Base-by-base conservation (phyloP, 495 filamentous ascomycete species). In the Antarctomyces pellizariae region DNA sequence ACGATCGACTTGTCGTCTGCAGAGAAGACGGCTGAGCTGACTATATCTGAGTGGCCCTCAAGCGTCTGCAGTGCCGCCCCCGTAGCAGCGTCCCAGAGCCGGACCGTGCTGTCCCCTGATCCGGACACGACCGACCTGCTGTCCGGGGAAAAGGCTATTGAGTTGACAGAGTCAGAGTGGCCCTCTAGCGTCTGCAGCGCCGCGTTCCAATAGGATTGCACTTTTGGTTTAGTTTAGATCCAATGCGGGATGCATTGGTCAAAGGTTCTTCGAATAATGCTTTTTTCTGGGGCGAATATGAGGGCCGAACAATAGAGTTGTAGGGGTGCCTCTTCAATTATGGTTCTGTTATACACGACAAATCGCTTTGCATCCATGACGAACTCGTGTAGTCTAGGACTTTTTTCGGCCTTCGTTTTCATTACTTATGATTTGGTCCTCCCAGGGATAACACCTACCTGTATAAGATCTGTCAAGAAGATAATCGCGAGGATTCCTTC, bases 341-440 rank as follows among this genome's bases (percentile, higher is more conserved):
- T 22, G 11, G 22, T 28, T 29, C 25, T 16, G 31, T 40, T 36
- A 13, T 32, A 33, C 9, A 47, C 33, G 10, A 45, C 31, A 31
- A 55, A 55, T 13, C 47, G 41, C 26, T 30, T 38, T 11, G 43
- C 42, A 39, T 56, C 48, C 18, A 42, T 21, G 5, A 53, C 19
- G 33, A 52, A 49, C 3, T 23, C 17, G 7, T 20, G 12, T 9
- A 34, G 16, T 18, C 25, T 13, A 25, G 23, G 16, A 22, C 10
- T 11, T 27, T 29, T 18, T 5, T 10, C 18, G 21, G 2, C 4
- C 22, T 26, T 16, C 17, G 18, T 24, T 8, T 22, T 7, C 7
- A 22, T 22, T 22, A 22, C 7, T 22, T 22, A 22, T 7, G 19
- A 22, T 22, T 22, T 7, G 7, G 7, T 22, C 7, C 7, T 22